Conservation (phyloP, 164 flowering plant species). For the Hamamelis virginiana region DNA sequence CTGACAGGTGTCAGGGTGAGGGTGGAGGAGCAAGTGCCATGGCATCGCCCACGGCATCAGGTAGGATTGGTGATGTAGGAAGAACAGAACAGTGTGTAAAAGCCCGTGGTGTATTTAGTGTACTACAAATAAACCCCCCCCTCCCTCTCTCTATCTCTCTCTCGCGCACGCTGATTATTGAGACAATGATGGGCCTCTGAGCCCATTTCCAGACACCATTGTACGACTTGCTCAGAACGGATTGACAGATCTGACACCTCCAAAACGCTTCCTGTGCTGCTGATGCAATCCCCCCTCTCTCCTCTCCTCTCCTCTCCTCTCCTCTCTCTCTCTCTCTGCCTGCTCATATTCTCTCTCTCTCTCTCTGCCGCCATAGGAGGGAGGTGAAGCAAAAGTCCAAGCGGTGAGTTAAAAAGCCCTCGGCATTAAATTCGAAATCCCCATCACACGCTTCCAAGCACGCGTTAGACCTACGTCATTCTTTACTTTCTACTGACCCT, state of each 20-base stretch:
- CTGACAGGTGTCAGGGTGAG: neutral
- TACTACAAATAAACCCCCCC: no score
- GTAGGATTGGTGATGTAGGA: no score
- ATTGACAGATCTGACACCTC: slow-evolving; percentile 18
- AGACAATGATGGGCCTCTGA: slow-evolving; percentile 52
- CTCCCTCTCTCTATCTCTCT: no score
- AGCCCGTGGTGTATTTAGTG: no score
- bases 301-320: neutral
- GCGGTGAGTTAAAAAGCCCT: slow-evolving; percentile 14
- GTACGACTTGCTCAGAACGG: slow-evolving; percentile 18
- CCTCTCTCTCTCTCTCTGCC: slow-evolving; percentile 8
- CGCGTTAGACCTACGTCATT: slow-evolving; percentile 34
- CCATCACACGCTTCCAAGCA: slow-evolving; percentile 53
- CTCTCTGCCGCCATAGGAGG: slow-evolving; percentile 34
- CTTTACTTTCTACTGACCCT: neutral
- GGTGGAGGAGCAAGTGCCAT: neutral
- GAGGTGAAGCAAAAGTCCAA: slow-evolving; percentile 8
- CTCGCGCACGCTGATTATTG: slow-evolving; percentile 33
- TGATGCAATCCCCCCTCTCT: slow-evolving; percentile 20
- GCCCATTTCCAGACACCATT: slow-evolving; percentile 10
- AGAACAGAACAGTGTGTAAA: no score
- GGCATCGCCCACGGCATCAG: neutral
- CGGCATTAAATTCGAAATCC: slow-evolving; percentile 28
- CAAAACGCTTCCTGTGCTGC: neutral
- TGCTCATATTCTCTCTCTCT: slow-evolving; percentile 16